Percentiles rank a stretch among this genome's conserved stretches.
These are phyloP conservation scores for Luvunga scandens DNA, from an alignment of 345 rosid genomes.

Conservation along the genomic window DNA sequence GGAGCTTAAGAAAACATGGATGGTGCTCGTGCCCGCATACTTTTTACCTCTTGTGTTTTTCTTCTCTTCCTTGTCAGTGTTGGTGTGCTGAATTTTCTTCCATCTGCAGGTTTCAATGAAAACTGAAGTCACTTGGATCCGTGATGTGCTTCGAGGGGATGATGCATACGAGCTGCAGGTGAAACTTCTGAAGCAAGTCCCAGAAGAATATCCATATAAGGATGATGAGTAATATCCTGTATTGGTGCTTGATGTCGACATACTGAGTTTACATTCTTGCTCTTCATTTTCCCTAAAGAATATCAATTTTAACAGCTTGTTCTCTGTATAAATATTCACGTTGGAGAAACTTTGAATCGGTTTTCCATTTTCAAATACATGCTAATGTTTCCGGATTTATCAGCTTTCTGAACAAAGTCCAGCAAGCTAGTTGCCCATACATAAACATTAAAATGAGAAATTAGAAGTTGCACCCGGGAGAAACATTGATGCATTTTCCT, in stretches of 20 bases:
- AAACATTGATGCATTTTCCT: too few relatives aligned
- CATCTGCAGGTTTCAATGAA: slow-evolving; percentile 81
- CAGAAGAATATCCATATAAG: slow-evolving; percentile 93
- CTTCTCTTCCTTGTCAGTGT: background rate
- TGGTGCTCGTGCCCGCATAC: too few relatives aligned
- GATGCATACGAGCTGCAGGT: slow-evolving; percentile 86
- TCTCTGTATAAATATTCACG: background rate
- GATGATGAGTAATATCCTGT: slow-evolving; percentile 61
- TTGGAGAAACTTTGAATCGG: background rate
- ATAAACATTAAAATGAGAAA: too few relatives aligned
- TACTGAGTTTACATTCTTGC: background rate
- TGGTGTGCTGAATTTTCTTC: background rate
- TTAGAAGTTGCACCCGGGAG: too few relatives aligned
- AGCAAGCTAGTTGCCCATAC: background rate
- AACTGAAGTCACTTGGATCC: slow-evolving; percentile 85
- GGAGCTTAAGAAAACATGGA: background rate
- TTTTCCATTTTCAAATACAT: background rate
- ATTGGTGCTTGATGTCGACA: background rate
- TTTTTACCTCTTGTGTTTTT: background rate
- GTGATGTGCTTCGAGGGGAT: slow-evolving; percentile 79
- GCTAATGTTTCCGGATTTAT: background rate
- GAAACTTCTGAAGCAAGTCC: slow-evolving; percentile 79
- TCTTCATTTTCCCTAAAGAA: background rate
- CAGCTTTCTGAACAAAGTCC: background rate
- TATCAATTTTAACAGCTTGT: background rate